phyloP scores from a whole-genome alignment of 352 stramenopile species.

The Pythium brassicae region DNA sequence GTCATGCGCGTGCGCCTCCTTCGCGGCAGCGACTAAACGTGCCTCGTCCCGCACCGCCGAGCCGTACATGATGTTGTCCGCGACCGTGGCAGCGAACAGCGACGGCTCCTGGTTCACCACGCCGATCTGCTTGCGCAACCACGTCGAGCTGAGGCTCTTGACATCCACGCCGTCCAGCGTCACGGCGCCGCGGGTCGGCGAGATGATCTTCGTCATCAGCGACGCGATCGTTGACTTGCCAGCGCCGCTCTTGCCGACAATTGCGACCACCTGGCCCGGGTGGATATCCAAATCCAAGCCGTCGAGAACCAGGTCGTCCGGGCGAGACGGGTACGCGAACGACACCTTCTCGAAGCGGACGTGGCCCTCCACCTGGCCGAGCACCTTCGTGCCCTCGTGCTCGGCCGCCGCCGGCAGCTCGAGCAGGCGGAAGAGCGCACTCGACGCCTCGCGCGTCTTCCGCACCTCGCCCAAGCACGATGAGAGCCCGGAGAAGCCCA shows the following conservation, averaged over 20 bases:
- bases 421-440: conserved; percentile 68
- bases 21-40: conserved; percentile 51
- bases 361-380: conserved; percentile 48
- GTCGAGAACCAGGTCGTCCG: conserved; percentile 64
- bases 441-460: conserved; percentile 67
- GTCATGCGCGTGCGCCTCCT: conserved; percentile 72
- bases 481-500: conserved; percentile 85
- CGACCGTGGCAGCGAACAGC: conserved; percentile 77
- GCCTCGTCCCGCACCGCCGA: conserved; percentile 44
- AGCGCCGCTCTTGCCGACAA: conserved; percentile 82
- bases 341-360: conserved; percentile 80
- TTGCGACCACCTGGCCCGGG: conserved; percentile 76
- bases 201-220: conserved; percentile 77
- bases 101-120: conserved; percentile 86
- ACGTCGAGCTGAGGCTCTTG: conserved; percentile 54
- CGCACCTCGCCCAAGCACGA: conserved; percentile 80
- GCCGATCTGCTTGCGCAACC: conserved; percentile 80
- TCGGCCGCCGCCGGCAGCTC: conserved; percentile 27
- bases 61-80: conserved; percentile 87
- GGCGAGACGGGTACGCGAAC: conserved; percentile 79
- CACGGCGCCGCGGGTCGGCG: conserved; percentile 48
- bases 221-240: conserved; percentile 83
- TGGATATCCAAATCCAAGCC: conserved; percentile 63
- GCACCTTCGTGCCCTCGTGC: conserved; percentile 31
- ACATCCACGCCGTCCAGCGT: conserved; percentile 75